Conservation (phyloP, 306 rosid species). For the Purshia tridentata region DNA sequence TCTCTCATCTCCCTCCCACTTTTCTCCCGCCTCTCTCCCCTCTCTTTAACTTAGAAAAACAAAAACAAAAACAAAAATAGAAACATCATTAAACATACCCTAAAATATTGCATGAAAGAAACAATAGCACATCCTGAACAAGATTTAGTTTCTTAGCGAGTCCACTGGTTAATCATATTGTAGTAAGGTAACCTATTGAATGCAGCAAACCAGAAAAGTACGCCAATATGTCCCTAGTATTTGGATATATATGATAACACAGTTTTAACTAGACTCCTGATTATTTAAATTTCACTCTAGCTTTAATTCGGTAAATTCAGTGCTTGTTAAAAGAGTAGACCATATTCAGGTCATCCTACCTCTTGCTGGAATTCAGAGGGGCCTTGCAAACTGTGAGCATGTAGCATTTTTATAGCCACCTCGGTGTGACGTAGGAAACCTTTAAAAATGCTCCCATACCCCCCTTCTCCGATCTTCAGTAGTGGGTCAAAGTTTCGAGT, state of each 20-base stretch:
- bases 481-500: conserved; percentile 54
- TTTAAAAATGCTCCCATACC: conserved; percentile 78
- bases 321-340: neutral
- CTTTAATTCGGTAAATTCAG: neutral
- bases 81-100: neutral
- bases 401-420: conserved; percentile 74
- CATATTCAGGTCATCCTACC: conserved; percentile 44
- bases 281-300: neutral
- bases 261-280: neutral
- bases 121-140: neutral
- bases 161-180: no score
- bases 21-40: no score
- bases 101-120: neutral
- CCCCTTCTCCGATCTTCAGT: conserved; percentile 85
- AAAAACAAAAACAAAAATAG: neutral
- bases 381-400: conserved; percentile 63
- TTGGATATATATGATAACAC: neutral
- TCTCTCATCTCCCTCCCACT: neutral
- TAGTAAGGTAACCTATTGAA: neutral
- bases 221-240: no score
- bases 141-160: no score
- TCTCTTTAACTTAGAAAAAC: no score
- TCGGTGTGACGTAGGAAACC: conserved; percentile 68
- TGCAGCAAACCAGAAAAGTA: neutral
- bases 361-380: conserved; percentile 75